Conservation (phyloP, 2,329 filamentous ascomycete genomes). For the Cladophialophora bantiana region DNA sequence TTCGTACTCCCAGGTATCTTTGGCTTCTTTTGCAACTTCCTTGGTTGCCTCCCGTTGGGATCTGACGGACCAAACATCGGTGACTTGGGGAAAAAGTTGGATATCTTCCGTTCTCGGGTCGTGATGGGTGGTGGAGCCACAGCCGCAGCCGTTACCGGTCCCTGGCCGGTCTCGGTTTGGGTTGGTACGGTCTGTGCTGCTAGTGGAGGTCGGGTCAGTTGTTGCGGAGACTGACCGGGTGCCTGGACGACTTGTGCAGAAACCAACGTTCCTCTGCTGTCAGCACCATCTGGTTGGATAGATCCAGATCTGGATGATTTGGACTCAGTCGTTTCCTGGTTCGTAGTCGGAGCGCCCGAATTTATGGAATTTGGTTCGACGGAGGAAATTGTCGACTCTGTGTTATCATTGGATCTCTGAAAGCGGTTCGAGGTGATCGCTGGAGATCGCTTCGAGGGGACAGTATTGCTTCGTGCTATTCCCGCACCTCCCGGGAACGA, state of each 20-base stretch:
- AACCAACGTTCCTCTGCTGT: conserved; percentile 6
- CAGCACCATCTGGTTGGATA: conserved; percentile 29
- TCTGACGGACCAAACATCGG: conserved; percentile 61
- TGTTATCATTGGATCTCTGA: conserved; percentile 50
- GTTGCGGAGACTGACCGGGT: conserved; percentile 17
- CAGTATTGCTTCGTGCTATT: conserved; percentile 84
- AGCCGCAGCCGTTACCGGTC: conserved; percentile 8
- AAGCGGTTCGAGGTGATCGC: conserved; percentile 73
- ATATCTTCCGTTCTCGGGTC: conserved; percentile 70
- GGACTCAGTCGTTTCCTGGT: conserved; percentile 21
- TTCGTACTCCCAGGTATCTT: conserved; percentile 75
- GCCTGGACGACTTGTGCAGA: conserved; percentile 12
- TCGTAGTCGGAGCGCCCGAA: conserved; percentile 15
- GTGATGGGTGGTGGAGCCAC: conserved; percentile 55
- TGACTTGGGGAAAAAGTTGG: conserved; percentile 71
- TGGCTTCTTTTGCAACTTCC: conserved; percentile 89
- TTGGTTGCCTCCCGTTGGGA: conserved; percentile 69
- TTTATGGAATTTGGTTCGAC: conserved; percentile 18
- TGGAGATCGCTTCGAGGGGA: conserved; percentile 89
- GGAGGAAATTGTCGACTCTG: conserved; percentile 25
- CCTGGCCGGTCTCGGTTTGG: conserved; percentile 1
- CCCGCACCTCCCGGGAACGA: conserved; percentile 56
- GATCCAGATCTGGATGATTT: conserved; percentile 33
- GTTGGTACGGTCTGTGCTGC: background rate
- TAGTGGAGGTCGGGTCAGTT: conserved; percentile 15